phyloP scores from a whole-genome alignment of 139 green algal genomes.

The Volvox africanus region DNA sequence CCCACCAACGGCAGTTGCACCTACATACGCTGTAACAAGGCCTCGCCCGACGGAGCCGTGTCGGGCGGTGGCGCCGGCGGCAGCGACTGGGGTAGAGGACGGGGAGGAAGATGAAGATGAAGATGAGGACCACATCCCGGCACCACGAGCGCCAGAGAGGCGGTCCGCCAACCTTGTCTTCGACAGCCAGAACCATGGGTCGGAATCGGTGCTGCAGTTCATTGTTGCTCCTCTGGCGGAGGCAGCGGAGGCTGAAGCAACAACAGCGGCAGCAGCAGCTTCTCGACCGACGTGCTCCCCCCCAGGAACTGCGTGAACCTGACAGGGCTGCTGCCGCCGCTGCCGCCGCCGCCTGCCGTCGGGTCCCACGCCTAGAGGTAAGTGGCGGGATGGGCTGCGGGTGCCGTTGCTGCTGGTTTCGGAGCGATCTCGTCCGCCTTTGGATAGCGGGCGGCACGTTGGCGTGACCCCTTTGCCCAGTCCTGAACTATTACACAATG shows the following conservation, averaged over 20 bases:
- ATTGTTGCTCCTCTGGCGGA: background rate
- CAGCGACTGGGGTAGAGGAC: background rate
- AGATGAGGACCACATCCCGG: background rate
- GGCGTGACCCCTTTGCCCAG: too few relatives aligned
- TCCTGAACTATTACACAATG: too few relatives aligned
- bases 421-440: too few relatives aligned
- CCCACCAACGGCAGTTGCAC: background rate
- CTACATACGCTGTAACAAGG: background rate
- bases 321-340: too few relatives aligned
- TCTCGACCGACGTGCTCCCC: background rate
- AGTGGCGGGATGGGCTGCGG: too few relatives aligned
- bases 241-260: background rate
- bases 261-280: background rate
- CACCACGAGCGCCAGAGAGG: background rate
- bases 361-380: too few relatives aligned
- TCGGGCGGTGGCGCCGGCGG: background rate
- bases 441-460: too few relatives aligned
- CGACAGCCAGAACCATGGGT: slow-evolving; percentile 32
- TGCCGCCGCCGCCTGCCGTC: too few relatives aligned
- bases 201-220: background rate
- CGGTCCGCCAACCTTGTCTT: slow-evolving; percentile 17
- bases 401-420: too few relatives aligned
- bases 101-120: background rate
- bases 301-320: background rate
- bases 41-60: background rate